Evolutionary conservation across 805 yeast species (phyloP), one percentile per base, ranked within the genome.

Genomic region (Naumovozyma baii): DNA sequence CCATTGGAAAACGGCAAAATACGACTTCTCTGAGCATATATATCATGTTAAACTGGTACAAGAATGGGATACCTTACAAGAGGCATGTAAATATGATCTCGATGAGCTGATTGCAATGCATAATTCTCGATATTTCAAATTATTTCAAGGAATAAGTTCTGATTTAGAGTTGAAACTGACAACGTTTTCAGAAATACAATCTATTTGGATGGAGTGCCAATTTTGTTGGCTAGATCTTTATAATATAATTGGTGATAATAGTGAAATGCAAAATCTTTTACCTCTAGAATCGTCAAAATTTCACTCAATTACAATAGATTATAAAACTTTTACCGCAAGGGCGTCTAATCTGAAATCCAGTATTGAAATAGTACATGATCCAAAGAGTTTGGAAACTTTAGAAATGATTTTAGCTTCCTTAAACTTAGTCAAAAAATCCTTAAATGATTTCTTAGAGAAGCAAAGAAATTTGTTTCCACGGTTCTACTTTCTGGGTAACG

Each of bases 401-500:
- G 66, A 66, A 4, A 70, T 77, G 33, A 51, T 76, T 2, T 52
- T 68, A 3, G 83, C 77, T 0, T 69, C 80, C n/a, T 63, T 88
- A 22, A 50, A 47, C 4, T 75, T 69, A 45, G 72, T 85, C 1
- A 70, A 78, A 34, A 73, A 70, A 39, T 79, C 95, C 0, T 65
- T 90, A 12, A 68, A 78, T 10, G 90, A 84, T 7, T 90, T 78
- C 54, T 64, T 90, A 25, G 96, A 88, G 49, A 73, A 72, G 30
- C 94, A 88, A 54, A 65, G 97, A 45, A 80, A 73, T 32, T 43
- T 68, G 1, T 90, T 82, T 50, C 88, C 95, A 1, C 68, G 96
- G 35, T 80, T 87, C 40, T 87, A 80, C 51, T 88, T 90, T 54
- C 63, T 90, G 19, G 96, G 96, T 4, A 90, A 90, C 55, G 95